A percentile compares a stretch with the other conserved stretches of the same genome.
phyloP scores from a whole-genome alignment of 1,139 yeast genomes.

The Waltiozyma sp. region DNA sequence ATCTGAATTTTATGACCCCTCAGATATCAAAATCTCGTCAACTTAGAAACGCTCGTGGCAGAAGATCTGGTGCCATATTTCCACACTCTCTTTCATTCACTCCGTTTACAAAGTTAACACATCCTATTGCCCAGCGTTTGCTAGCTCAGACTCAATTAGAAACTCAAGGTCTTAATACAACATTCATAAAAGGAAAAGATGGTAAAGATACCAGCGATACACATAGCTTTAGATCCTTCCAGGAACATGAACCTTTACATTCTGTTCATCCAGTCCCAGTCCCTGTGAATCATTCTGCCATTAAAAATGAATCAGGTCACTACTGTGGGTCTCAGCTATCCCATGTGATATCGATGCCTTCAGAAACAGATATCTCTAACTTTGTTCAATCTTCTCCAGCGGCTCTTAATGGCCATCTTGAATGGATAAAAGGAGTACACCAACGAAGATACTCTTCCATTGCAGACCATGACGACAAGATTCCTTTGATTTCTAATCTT shows the following conservation, averaged over 20 bases:
- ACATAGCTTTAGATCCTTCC: neutral
- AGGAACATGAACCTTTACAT: neutral
- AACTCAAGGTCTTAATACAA: neutral
- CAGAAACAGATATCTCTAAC: neutral
- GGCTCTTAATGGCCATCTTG: slow-evolving; percentile 18
- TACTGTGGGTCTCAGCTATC: neutral
- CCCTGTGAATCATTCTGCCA: neutral
- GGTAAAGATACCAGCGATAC: neutral
- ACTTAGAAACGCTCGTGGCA: neutral
- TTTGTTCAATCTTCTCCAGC: neutral
- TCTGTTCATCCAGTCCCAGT: neutral
- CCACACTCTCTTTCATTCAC: neutral
- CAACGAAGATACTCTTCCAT: slow-evolving; percentile 43
- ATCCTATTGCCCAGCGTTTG: neutral
- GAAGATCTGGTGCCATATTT: neutral
- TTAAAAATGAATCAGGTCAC: neutral
- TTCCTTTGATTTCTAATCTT: neutral
- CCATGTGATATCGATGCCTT: neutral
- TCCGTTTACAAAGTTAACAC: neutral
- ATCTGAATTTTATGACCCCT: too few species aligned
- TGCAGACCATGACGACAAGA: neutral
- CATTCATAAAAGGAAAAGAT: neutral
- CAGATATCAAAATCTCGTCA: neutral
- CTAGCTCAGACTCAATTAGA: neutral
- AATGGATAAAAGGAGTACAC: slow-evolving; percentile 62